Conservation (phyloP, 305 asterid genomes). For the Fraxinus nigra region DNA sequence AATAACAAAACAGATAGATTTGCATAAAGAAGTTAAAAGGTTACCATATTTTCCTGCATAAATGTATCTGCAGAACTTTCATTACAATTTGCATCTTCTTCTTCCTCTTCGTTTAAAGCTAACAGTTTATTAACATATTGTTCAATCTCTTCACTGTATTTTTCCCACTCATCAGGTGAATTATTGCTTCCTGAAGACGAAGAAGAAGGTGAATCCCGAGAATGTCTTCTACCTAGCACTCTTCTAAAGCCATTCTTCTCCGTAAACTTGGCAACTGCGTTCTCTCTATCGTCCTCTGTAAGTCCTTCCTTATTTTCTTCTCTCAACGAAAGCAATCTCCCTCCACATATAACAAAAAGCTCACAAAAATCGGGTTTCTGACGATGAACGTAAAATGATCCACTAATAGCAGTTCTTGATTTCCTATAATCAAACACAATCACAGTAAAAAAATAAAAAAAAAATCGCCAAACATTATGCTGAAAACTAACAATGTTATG, state of each 20-base stretch:
- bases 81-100: constrained; percentile 22
- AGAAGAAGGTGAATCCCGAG: constrained; percentile 32
- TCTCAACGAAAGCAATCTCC: constrained; percentile 46
- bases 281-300: constrained; percentile 46
- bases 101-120: constrained; percentile 34
- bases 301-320: constrained; percentile 45
- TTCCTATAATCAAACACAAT: constrained; percentile 34
- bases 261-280: constrained; percentile 36
- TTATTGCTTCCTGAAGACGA: constrained; percentile 21
- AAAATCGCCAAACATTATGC: not conserved
- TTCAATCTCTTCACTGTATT: constrained; percentile 39
- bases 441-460: not conserved
- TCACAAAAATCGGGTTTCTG: constrained; percentile 62
- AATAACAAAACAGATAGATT: not conserved
- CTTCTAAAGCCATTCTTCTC: constrained; percentile 46
- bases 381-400: constrained; percentile 44
- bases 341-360: constrained; percentile 48
- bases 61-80: constrained; percentile 19
- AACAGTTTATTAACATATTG: constrained; percentile 38
- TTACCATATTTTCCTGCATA: constrained; percentile 44
- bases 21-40: not conserved
- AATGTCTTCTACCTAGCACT: constrained; percentile 45
- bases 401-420: constrained; percentile 54
- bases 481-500: not conserved
- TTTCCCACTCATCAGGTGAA: constrained; percentile 45